phyloP scores from a whole-genome alignment of 2,329 filamentous ascomycete genomes.

The Metarhizium humberi region DNA sequence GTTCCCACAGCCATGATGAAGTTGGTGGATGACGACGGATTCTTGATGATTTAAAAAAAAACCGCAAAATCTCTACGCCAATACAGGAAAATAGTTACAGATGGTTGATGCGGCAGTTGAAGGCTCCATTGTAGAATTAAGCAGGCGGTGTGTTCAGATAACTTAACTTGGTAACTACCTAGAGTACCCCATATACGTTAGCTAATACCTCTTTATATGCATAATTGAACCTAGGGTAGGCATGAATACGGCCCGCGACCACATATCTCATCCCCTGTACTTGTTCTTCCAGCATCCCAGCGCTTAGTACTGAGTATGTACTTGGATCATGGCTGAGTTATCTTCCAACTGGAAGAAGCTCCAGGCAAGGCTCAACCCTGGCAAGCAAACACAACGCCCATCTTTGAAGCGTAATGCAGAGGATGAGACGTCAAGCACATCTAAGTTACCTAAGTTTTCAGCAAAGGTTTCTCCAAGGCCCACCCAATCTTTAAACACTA shows the following conservation, averaged over 20 bases:
- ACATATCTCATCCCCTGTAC: background rate
- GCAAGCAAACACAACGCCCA: conserved; percentile 25
- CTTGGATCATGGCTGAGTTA: conserved; percentile 30
- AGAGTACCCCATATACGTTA: too few species aligned
- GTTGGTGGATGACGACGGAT: background rate
- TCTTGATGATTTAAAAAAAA: too few species aligned
- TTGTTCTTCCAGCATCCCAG: background rate
- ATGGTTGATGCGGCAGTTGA: background rate
- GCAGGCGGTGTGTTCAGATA: background rate
- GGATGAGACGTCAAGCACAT: conserved; percentile 14
- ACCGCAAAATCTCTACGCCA: too few species aligned
- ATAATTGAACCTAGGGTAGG: background rate
- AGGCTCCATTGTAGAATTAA: background rate
- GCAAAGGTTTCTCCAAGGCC: conserved; percentile 2
- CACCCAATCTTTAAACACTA: conserved; percentile 7
- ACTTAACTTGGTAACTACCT: background rate
- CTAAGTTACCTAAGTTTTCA: conserved; percentile 20
- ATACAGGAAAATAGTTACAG: too few species aligned
- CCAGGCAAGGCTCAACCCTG: conserved; percentile 50
- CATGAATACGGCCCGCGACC: too few species aligned
- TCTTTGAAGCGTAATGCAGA: conserved; percentile 34
- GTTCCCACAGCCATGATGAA: conserved; percentile 45
- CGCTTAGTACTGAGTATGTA: background rate
- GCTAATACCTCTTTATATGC: background rate
- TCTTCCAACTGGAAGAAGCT: conserved; percentile 74